Base-by-base conservation (phyloP, 1,284 basidiomycete species). In the Apiotrichum gracile region DNA sequence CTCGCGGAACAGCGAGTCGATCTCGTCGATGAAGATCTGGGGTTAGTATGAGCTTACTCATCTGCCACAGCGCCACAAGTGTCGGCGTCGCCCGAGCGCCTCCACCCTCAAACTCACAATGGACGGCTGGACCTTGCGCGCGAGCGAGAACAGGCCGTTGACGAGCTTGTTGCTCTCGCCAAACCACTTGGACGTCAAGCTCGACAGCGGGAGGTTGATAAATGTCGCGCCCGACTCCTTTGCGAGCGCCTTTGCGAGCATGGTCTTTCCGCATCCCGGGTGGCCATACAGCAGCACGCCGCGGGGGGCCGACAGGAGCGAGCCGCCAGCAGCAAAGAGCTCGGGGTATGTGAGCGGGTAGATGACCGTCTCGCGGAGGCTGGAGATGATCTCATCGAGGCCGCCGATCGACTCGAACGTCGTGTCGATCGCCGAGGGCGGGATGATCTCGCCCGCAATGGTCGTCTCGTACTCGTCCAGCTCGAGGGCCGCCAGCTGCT, bases 91-190 rank as follows among this genome's bases (percentile, higher is more conserved):
- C n/a, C n/a, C n/a, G n/a, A n/a, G n/a, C n/a, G n/a, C n/a, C n/a
- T n/a, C n/a, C 37, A 38, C 17, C 7, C 19, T 12, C 19, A 4
- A 22, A 62, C 73, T 63, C 55, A 76, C 75, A 68, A 88, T 88
- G 52, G 81, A 80, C 3, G 86, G 86, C 67, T 87, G 84, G 7
- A 86, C 78, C 71, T 87, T 87, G 48, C 80, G 76, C 14, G 86
- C 86, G n/a, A 88, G 78, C 8, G 83, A 82, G 73, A 88, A 88
- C 37, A 87, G 73, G 0, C 87, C 94, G 2, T 88, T 87, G 12
- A 98, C 92, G 46, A 98, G 85, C 77, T 97, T 98, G 77, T 98
- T 98, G 13, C 88, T 91, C 75, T 99, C 94, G 51, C 94, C 96
- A 64, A 93, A 97, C 94, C 92, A 97, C 76, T 94, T 93, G 77